phyloP scores from a whole-genome alignment of 1,284 basidiomycete species.

The Trametes pubescens region DNA sequence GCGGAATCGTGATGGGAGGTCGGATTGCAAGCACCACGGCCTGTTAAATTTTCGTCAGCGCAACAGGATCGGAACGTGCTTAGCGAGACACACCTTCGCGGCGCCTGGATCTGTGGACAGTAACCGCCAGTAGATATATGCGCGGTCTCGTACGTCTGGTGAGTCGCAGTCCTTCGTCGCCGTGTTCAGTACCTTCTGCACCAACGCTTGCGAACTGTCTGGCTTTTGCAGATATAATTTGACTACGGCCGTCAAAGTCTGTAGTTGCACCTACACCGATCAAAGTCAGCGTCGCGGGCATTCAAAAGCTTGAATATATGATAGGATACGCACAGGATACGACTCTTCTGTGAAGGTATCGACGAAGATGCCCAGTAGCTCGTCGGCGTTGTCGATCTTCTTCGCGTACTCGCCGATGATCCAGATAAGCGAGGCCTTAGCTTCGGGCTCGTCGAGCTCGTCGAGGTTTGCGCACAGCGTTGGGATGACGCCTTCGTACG shows the following conservation, averaged over 20 bases:
- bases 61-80: background rate
- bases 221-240: constrained; percentile 97
- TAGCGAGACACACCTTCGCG: constrained; percentile 72
- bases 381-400: constrained; percentile 96
- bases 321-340: constrained; percentile 72
- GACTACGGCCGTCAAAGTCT: constrained; percentile 95
- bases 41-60: constrained; percentile 49
- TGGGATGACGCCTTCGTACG: constrained; percentile 97
- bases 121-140: constrained; percentile 97
- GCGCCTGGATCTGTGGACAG: constrained; percentile 93
- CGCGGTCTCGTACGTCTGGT: constrained; percentile 95
- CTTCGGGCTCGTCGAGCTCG: constrained; percentile 97
- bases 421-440: constrained; percentile 98
- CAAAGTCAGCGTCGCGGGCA: constrained; percentile 29
- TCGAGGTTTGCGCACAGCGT: constrained; percentile 95
- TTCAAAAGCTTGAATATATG: constrained; percentile 3
- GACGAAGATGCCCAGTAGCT: constrained; percentile 90
- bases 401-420: constrained; percentile 98
- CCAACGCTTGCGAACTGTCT: constrained; percentile 88
- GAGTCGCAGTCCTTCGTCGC: constrained; percentile 98
- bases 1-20: constrained; percentile 93
- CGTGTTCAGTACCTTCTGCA: constrained; percentile 90
- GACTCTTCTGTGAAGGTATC: constrained; percentile 95
- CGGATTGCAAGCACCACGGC: constrained; percentile 91
- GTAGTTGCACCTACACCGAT: constrained; percentile 84